Evolutionary conservation across 306 rosid genomes (phyloP).

Genomic region (Crotalaria pallida): DNA sequence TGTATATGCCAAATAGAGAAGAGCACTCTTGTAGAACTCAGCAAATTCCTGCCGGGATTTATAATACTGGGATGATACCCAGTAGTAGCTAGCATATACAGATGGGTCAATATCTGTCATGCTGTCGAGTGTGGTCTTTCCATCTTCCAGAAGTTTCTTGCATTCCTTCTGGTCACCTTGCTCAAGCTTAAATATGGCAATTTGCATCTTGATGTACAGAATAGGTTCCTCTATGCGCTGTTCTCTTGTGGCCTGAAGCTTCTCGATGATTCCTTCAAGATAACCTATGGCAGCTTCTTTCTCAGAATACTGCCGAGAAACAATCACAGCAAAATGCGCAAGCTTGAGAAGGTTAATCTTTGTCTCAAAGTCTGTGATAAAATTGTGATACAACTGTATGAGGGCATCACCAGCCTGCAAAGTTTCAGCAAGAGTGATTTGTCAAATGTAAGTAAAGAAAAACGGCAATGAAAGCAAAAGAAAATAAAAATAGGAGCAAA

Average conservation of each 20-base stretch:
- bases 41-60: conserved; percentile 92
- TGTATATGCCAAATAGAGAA: conserved; percentile 94
- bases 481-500: not conserved
- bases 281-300: conserved; percentile 88
- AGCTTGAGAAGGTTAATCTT: conserved; percentile 98
- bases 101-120: conserved; percentile 99
- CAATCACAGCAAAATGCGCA: conserved; percentile 97
- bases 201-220: conserved; percentile 91
- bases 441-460: conserved; percentile 3
- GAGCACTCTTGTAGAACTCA: conserved; percentile 97
- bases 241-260: conserved; percentile 81
- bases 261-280: conserved; percentile 88
- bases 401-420: conserved; percentile 98
- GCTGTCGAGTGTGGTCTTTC: conserved; percentile 87
- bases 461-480: not conserved
- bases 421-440: not conserved
- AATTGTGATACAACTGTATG: conserved; percentile 88
- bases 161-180: conserved; percentile 81
- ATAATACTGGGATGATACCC: conserved; percentile 93
- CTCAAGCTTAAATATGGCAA: conserved; percentile 79
- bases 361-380: conserved; percentile 98
- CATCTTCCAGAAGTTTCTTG: conserved; percentile 91
- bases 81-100: conserved; percentile 84
- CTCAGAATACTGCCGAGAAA: conserved; percentile 92
- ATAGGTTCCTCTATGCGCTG: conserved; percentile 91